Conservation (phyloP, 768 basidiomycete genomes). For the Agaricus blazei region DNA sequence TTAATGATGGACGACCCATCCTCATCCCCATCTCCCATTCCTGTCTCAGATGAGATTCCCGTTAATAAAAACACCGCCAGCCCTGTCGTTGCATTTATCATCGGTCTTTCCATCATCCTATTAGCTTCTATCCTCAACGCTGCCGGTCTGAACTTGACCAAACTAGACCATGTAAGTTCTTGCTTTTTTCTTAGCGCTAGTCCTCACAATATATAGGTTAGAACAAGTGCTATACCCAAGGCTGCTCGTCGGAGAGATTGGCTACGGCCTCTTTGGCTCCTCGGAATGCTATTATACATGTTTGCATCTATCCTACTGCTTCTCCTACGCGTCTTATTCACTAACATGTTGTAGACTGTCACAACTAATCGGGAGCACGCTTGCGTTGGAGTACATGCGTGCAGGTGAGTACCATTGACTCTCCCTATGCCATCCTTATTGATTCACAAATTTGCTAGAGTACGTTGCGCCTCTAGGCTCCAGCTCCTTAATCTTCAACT, state of each 20-base stretch:
- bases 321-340: background rate
- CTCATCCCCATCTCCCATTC: background rate
- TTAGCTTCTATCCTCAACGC: constrained; percentile 85
- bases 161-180: constrained; percentile 78
- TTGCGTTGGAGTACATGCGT: constrained; percentile 85
- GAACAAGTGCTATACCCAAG: constrained; percentile 74
- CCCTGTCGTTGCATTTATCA: constrained; percentile 71
- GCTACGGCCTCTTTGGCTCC: constrained; percentile 82
- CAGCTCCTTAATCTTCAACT: constrained; percentile 93
- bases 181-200: background rate
- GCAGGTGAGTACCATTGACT: constrained; percentile 46
- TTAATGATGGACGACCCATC: constrained; percentile 7
- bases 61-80: constrained; percentile 27
- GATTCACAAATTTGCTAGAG: constrained; percentile 36
- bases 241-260: constrained; percentile 69
- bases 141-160: constrained; percentile 91
- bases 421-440: background rate
- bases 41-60: constrained; percentile 14
- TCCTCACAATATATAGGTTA: constrained; percentile 37
- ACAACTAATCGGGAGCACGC: constrained; percentile 82
- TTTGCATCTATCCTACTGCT: constrained; percentile 27
- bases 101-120: constrained; percentile 81
- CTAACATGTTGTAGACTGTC: constrained; percentile 48
- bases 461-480: constrained; percentile 96
- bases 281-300: constrained; percentile 96